These are phyloP conservation scores for Starmerella apicola DNA, from an alignment of 805 yeast species.

Conservation along the genomic window DNA sequence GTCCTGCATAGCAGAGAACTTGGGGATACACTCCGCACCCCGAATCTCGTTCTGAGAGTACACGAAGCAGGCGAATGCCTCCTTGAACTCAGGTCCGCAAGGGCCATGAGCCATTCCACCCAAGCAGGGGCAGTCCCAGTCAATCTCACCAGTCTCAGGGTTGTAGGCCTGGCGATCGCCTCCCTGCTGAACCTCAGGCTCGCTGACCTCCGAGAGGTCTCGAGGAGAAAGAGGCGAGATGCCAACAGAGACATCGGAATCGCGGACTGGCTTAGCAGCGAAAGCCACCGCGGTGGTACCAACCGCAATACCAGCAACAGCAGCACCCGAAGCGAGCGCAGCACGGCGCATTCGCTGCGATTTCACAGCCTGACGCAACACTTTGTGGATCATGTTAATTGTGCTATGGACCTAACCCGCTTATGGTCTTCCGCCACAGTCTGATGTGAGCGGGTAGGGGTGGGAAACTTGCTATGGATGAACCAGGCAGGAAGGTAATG, in stretches of 20 bases:
- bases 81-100: conserved; percentile 91
- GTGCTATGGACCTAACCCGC: no score
- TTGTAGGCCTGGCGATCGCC: conserved; percentile 40
- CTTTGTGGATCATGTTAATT: neutral
- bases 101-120: conserved; percentile 99
- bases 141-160: conserved; percentile 96
- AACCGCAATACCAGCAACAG: neutral
- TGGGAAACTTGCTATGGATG: no score
- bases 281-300: conserved; percentile 5
- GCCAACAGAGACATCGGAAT: conserved; percentile 1
- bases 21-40: conserved; percentile 88
- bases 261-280: conserved; percentile 2
- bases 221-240: conserved; percentile 7
- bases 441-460: no score
- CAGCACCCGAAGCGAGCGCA: neutral
- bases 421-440: no score
- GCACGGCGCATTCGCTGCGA: neutral
- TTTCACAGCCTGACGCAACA: neutral
- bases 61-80: conserved; percentile 88
- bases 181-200: neutral
- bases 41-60: conserved; percentile 91
- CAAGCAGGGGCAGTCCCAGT: conserved; percentile 99
- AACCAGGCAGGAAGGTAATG: no score
- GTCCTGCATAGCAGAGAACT: conserved; percentile 81
- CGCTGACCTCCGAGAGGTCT: conserved; percentile 2